Evolutionary conservation across 768 basidiomycete genomes (phyloP), one percentile per base, ranked within the genome.

Genomic region (Rhizopogon roseolus): DNA sequence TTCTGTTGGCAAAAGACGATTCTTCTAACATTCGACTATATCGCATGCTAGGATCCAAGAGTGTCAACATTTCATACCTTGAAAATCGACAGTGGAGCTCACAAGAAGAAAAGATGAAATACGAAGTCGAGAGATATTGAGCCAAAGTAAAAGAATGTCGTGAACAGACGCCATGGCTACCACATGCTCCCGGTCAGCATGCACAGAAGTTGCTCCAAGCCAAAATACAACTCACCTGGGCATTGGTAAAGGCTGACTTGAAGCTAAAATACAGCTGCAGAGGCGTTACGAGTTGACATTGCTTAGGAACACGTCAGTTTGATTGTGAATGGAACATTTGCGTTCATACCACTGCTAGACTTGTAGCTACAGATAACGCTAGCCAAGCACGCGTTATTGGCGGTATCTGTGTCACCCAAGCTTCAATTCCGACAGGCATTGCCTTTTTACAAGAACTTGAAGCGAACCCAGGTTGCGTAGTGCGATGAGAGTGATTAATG

Each of bases 31-130:
- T 90, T 42, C 95, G 81, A 59, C 93, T 94, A 65, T 98, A 98
- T 50, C 97, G 78, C 94, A 98, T 96, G 68, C 95, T 97, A 37
- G 29, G 29, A n/a, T 19, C 51, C 7, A 28, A 48, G 14, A 2
- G 34, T 43, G 13, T 38, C 41, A 39, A 50, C 42, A 50, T 13
- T 42, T 27, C n/a, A 32, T 3, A 5, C 41, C 13, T 22, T 25
- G n/a, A 9, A 28, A 37, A 16, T 27, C 1, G n/a, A 25, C 5
- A 16, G 19, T 36, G 10, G 19, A 10, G 75, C 94, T 69, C 66
- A 96, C 96, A 99, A 97, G 79, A 98, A 99, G 78, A 98, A 98
- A 50, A 99, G 79, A 68, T 98, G 96, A 71, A 98, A 97, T 54
- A 96, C 80, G 61, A 98, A 93, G 69, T 98, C 96, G 19, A 98